Evolutionary conservation across 352 stramenopile genomes (phyloP).

Genomic region (Pythium myriotylum): DNA sequence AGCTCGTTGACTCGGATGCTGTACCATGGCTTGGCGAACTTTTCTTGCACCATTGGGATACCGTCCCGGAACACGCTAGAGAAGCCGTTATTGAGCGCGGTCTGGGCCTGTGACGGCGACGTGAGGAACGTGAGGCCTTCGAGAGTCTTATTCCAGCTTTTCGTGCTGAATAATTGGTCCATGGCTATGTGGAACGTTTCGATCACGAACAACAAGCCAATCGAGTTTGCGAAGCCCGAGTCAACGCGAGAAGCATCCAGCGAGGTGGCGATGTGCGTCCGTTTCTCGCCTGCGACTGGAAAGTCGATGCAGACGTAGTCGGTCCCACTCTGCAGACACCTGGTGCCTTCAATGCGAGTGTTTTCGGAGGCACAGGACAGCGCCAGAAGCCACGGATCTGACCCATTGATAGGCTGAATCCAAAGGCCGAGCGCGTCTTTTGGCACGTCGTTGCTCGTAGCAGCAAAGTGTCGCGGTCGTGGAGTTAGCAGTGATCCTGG

Average conservation of each 20-base stretch:
- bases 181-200: slow-evolving; percentile 36
- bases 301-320: slow-evolving; percentile 35
- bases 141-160: slow-evolving; percentile 38
- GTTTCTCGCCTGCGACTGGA: slow-evolving; percentile 25
- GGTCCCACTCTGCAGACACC: slow-evolving; percentile 31
- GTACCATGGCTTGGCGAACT: slow-evolving; percentile 6
- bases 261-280: slow-evolving; percentile 16
- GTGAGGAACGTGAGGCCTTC: slow-evolving; percentile 25
- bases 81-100: slow-evolving; percentile 28
- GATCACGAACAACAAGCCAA: slow-evolving; percentile 32
- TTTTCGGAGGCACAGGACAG: slow-evolving; percentile 29
- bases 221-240: slow-evolving; percentile 33
- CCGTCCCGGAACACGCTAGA: slow-evolving; percentile 30
- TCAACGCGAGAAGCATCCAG: slow-evolving; percentile 20
- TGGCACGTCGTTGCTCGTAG: slow-evolving; percentile 3
- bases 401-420: slow-evolving; percentile 28
- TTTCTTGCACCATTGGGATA: slow-evolving; percentile 28
- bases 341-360: slow-evolving; percentile 27
- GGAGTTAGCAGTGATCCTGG: slow-evolving; percentile 31
- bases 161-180: slow-evolving; percentile 30
- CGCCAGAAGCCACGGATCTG: slow-evolving; percentile 26
- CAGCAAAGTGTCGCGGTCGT: slow-evolving; percentile 22
- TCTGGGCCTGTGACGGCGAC: background rate
- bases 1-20: slow-evolving; percentile 17
- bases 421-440: slow-evolving; percentile 31